Base-by-base conservation (phyloP, 2,329 filamentous ascomycete species). In the Cordyceps tenuipes region DNA sequence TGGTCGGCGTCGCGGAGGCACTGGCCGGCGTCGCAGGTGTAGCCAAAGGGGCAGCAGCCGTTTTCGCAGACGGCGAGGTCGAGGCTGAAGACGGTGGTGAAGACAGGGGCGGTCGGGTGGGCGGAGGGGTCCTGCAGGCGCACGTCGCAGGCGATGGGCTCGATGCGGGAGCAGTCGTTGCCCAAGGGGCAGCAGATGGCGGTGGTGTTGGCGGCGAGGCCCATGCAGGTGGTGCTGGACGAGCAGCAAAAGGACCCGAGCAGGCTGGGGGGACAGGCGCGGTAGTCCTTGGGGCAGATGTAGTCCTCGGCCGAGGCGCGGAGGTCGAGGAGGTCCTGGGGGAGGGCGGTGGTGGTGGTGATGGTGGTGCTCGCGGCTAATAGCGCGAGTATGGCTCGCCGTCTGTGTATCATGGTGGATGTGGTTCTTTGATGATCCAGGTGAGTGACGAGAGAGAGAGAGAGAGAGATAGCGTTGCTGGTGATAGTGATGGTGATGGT, bases 21-120 rank as follows among this genome's bases (percentile, higher is more conserved):
- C 62, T 74, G 61, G 6, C 19, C 5, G 54, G 71, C 73, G 57
- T 68, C 69, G 73, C 89, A 92, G 1, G 76, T 74, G 72, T 87
- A 91, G 3, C 89, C 89, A 70, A 86, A 86, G 0, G 89, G 88
- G 68, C 89, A 92, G 72, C 88, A 92, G n/a, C 63, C 71, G 19
- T 66, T 69, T 15, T 81, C 85, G 66, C 89, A 91, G 21, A 72
- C 77, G 2, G 75, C 72, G 15, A 91, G 75, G 12, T 76, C 73
- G 10, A 80, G 77, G 19, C 77, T 76, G 34, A 88, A 81, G 9
- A 83, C 79, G 10, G 82, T 83, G 0, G 88, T 88, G 72, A 90
- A 89, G 66, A 91, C 75, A 31, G 81, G 76, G 36, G 84, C 84
- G 29, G 76, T 72, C 12, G 85, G 84, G 63, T 84, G 74, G 19